Percentiles rank a stretch among this genome's conserved stretches.
These are phyloP conservation scores for Apiospora koreana DNA, from an alignment of 2,329 filamentous ascomycete genomes.

Conservation along the genomic window DNA sequence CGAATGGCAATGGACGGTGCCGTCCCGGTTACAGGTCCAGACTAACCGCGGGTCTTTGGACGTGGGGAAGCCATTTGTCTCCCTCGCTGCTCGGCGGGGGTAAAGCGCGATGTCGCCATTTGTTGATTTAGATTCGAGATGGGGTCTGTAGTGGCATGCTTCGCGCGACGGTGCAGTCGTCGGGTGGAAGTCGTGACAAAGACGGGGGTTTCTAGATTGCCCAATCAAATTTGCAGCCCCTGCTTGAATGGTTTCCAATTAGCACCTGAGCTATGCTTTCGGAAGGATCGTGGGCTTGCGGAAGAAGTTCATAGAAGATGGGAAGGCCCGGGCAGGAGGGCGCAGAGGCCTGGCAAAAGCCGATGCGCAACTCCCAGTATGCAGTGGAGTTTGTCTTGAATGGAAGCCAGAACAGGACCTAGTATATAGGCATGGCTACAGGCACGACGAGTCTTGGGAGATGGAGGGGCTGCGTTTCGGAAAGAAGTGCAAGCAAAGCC, in stretches of 20 bases:
- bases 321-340: neutral
- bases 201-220: neutral
- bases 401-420: neutral
- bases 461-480: neutral
- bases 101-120: slow-evolving; percentile 35
- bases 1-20: neutral
- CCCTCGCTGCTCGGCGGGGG: slow-evolving; percentile 31
- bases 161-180: slow-evolving; percentile 1
- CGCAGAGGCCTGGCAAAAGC: neutral
- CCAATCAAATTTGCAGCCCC: slow-evolving; percentile 10
- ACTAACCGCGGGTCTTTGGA: slow-evolving; percentile 38
- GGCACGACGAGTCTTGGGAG: neutral
- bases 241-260: neutral
- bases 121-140: slow-evolving; percentile 13
- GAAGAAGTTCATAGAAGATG: neutral
- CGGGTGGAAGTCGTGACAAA: neutral
- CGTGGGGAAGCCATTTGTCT: slow-evolving; percentile 38
- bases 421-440: neutral
- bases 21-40: slow-evolving; percentile 3
- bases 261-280: neutral
- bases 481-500: neutral
- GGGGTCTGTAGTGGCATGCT: slow-evolving; percentile 9
- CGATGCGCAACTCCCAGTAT: slow-evolving; percentile 1
- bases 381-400: neutral
- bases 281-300: neutral